These are phyloP conservation scores for Leishmania tropica DNA, from an alignment of 208 protist species.

Conservation along the genomic window DNA sequence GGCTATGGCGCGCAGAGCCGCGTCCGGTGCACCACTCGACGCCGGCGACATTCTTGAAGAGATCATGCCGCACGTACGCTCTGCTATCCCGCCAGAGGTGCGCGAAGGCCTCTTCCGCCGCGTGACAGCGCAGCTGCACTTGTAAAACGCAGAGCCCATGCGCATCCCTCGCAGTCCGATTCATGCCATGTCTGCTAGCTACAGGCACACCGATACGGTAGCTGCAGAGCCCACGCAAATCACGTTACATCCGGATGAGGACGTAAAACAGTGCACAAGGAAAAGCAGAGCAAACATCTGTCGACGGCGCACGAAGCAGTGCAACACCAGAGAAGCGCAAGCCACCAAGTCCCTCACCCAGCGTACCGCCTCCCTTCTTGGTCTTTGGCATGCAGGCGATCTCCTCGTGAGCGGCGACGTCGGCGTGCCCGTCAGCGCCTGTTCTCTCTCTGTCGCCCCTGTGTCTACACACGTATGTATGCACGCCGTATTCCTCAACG, in stretches of 20 bases:
- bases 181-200: background rate
- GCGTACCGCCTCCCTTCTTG: background rate
- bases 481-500: background rate
- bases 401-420: background rate
- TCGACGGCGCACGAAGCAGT: background rate
- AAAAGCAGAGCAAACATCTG: background rate
- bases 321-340: background rate
- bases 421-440: background rate
- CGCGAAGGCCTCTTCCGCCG: constrained; percentile 73
- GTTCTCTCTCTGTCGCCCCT: background rate
- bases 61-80: constrained; percentile 52
- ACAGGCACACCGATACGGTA: background rate
- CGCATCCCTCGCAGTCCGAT: background rate
- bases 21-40: constrained; percentile 52
- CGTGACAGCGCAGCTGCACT: constrained; percentile 29
- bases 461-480: background rate
- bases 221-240: background rate
- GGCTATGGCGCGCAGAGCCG: constrained; percentile 45
- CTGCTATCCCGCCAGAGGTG: constrained; percentile 45
- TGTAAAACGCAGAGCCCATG: background rate
- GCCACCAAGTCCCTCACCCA: background rate
- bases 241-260: background rate
- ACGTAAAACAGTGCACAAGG: background rate
- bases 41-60: constrained; percentile 55
- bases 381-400: background rate